Evolutionary conservation across 495 filamentous ascomycete genomes (phyloP).

Genomic region (Cercophora newfieldiana): DNA sequence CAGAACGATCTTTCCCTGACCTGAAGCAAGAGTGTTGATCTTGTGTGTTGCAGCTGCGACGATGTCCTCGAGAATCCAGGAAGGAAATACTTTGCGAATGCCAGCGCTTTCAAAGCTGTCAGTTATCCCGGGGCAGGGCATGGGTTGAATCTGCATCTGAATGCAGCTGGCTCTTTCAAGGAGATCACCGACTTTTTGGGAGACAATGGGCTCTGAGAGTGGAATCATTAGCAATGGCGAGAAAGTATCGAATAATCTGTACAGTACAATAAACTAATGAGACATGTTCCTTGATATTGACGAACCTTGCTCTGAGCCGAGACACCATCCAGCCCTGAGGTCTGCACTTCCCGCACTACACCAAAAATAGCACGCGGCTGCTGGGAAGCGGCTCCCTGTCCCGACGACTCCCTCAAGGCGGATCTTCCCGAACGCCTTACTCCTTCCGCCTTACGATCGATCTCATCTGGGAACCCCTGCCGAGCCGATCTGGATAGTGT

Average conservation of each 20-base stretch:
- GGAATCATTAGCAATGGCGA: too few species aligned
- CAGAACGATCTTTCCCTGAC: background rate
- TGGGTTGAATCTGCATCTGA: slow-evolving; percentile 29
- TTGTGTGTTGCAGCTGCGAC: slow-evolving; percentile 24
- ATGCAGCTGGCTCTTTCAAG: slow-evolving; percentile 33
- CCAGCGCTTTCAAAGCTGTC: slow-evolving; percentile 26
- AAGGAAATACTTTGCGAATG: slow-evolving; percentile 16
- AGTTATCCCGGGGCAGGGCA: slow-evolving; percentile 29
- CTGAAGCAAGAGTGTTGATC: background rate
- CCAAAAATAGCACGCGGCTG: background rate
- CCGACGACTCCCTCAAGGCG: background rate
- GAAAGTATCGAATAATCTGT: too few species aligned
- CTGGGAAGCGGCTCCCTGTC: background rate
- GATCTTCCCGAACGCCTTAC: background rate
- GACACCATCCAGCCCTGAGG: too few species aligned
- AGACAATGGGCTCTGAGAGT: background rate
- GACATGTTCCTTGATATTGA: too few species aligned
- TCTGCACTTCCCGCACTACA: background rate
- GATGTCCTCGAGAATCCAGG: slow-evolving; percentile 19
- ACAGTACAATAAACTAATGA: too few species aligned
- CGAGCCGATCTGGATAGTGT: background rate
- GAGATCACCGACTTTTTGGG: slow-evolving; percentile 34
- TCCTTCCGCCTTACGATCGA: background rate
- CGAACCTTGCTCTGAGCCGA: too few species aligned
- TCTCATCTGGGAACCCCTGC: background rate